Base-by-base conservation (phyloP, 169 alveolate species). In the Plasmodium falciparum region DNA sequence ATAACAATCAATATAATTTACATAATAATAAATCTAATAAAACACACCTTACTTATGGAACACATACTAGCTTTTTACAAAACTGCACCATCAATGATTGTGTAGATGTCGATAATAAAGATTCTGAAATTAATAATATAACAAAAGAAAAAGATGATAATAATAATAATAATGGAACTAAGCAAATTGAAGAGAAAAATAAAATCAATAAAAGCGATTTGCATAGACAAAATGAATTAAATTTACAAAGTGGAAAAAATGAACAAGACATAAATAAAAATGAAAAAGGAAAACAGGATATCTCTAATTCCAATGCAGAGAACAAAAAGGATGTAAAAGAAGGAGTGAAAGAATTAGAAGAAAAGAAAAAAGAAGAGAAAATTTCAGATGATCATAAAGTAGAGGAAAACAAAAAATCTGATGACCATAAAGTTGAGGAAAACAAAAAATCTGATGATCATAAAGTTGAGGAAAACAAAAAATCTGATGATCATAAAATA, bases 1-100 rank as follows among this genome's bases (percentile, higher is more conserved):
- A 24, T 66, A 20, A 66, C 43, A 39, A 66, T 15, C 26, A 66
- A 29, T 13, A 66, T 29, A 62, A 24, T 17, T 9, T 5, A 9
- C 2, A 62, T 62, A 20, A 22, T 22, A 62, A n/a, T 22, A 20
- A 62, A 22, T 12, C 8, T 54, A 54, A 54, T 54, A 39, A n/a
- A 67, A 67, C 15, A 5, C n/a, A 45, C 5, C 15, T 43, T 7
- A 15, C 39, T 67, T n/a, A 39, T n/a, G 17, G 17, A 43, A 2
- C 17, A 20, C 6, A 20, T 13, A 29, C 15, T 20, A 49, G 80
- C 49, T 71, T 71, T 11, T 17, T 47, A 12, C 52, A 71, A 50
- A 71, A 71, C 4, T 71, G 80, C 13, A 71, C 62, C 13, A 71
- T 71, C 45, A 71, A 71, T 12, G 54, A 65, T 71, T 71, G 80